phyloP scores from a whole-genome alignment of 495 filamentous ascomycete genomes.

The Sabuloglossum arenarium region DNA sequence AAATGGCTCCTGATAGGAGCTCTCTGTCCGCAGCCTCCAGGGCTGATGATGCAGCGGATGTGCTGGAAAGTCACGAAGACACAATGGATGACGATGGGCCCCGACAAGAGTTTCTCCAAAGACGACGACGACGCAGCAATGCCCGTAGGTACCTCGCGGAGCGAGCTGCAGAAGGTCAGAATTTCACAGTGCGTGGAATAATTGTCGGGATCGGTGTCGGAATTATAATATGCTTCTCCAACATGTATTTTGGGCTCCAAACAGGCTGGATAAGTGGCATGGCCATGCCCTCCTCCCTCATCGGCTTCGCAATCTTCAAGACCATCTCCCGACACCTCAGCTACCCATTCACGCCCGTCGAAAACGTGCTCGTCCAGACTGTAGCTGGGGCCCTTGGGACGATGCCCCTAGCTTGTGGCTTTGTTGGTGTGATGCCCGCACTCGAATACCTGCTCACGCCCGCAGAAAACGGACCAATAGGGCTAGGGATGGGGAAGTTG shows the following conservation, averaged over 20 bases:
- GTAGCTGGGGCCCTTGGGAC: conserved; percentile 90
- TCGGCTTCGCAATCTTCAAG: conserved; percentile 95
- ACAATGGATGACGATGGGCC: neutral
- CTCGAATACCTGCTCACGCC: conserved; percentile 64
- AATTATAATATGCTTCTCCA: conserved; percentile 78
- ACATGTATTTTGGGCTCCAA: conserved; percentile 95
- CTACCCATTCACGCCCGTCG: conserved; percentile 76
- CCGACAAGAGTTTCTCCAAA: neutral
- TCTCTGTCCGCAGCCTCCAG: neutral
- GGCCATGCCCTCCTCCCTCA: conserved; percentile 82
- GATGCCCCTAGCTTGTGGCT: conserved; percentile 91
- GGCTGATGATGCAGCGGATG: neutral
- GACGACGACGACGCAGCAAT: conserved; percentile 13
- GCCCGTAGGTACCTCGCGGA: conserved; percentile 18
- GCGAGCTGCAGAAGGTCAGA: conserved; percentile 19
- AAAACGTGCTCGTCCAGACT: conserved; percentile 95
- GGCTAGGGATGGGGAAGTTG: conserved; percentile 49
- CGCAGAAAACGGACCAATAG: conserved; percentile 57
- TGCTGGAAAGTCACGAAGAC: neutral
- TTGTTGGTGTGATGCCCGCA: conserved; percentile 84
- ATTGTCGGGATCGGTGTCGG: conserved; percentile 67
- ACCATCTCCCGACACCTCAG: conserved; percentile 44
- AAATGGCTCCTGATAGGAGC: conserved; percentile 22
- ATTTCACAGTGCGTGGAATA: conserved; percentile 71
- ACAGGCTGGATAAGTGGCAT: conserved; percentile 80